A percentile compares a stretch with the other conserved stretches of the same genome.
Conservation (phyloP, 352 stramenopile species). For the Phytopythium aichiense region DNA sequence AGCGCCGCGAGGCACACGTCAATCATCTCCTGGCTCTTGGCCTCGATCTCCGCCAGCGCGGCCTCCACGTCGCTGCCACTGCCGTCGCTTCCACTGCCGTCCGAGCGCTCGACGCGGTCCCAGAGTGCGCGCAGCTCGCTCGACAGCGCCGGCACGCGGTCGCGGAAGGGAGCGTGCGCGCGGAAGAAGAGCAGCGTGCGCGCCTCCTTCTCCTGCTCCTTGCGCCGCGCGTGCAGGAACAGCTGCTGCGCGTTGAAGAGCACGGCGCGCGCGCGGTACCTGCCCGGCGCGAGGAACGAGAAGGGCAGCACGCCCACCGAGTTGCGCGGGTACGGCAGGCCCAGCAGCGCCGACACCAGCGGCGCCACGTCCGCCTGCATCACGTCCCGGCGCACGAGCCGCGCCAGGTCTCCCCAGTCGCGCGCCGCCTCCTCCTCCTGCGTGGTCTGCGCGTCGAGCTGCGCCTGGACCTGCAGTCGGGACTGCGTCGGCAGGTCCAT, state of each 20-base stretch:
- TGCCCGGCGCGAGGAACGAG: slow-evolving; percentile 52
- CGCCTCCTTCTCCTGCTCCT: slow-evolving; percentile 60
- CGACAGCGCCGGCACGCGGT: slow-evolving; percentile 25
- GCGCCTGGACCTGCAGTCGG: slow-evolving; percentile 43
- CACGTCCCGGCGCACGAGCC: slow-evolving; percentile 64
- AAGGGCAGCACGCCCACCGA: slow-evolving; percentile 79
- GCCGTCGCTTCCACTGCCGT: slow-evolving; percentile 13
- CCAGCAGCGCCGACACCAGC: slow-evolving; percentile 64
- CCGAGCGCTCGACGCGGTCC: background rate
- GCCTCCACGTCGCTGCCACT: slow-evolving; percentile 5
- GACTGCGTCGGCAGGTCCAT: slow-evolving; percentile 76
- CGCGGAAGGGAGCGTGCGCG: slow-evolving; percentile 44
- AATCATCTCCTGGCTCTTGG: slow-evolving; percentile 61
- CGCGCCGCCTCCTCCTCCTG: slow-evolving; percentile 38
- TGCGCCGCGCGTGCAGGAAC: slow-evolving; percentile 55
- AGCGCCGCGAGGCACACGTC: slow-evolving; percentile 68
- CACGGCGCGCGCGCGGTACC: slow-evolving; percentile 63
- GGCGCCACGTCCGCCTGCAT: slow-evolving; percentile 85
- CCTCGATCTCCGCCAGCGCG: slow-evolving; percentile 33
- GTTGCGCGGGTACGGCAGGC: slow-evolving; percentile 75
- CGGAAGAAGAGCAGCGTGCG: slow-evolving; percentile 62
- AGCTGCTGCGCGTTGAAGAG: slow-evolving; percentile 72
- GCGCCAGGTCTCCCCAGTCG: slow-evolving; percentile 42
- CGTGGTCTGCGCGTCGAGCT: slow-evolving; percentile 45
- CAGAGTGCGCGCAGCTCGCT: slow-evolving; percentile 20